These are phyloP conservation scores for Dactylorhiza incarnata DNA, from an alignment of 106 monocot species.

Conservation along the genomic window DNA sequence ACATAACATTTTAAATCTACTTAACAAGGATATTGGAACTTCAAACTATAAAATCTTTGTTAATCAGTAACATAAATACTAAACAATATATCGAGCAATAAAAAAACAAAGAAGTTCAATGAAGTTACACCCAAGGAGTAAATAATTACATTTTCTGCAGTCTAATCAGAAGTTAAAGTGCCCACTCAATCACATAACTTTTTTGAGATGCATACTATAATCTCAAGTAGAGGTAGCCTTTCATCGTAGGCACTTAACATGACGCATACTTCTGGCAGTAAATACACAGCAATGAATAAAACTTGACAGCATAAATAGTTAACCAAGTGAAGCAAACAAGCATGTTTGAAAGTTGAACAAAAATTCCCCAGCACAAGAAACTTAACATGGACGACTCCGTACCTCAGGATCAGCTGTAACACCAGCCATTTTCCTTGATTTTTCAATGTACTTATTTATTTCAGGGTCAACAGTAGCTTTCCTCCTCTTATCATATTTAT, in stretches of 20 bases:
- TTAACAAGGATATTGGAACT: too few species aligned
- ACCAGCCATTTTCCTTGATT: constrained; percentile 64
- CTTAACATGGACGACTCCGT: background rate
- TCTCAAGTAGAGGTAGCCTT: background rate
- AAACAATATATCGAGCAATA: background rate
- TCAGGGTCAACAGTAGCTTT: constrained; percentile 70
- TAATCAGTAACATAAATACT: background rate
- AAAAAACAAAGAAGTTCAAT: background rate
- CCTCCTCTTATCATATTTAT: constrained; percentile 65
- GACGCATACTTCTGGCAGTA: background rate
- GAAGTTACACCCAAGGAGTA: background rate
- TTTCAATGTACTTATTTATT: constrained; percentile 67
- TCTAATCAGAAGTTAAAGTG: background rate
- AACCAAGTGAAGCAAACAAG: background rate
- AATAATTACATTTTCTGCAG: background rate
- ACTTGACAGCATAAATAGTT: background rate
- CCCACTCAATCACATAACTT: background rate
- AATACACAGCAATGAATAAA: background rate
- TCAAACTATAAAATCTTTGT: background rate
- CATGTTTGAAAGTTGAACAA: background rate
- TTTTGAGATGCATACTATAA: background rate
- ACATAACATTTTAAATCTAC: too few species aligned
- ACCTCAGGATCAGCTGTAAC: constrained; percentile 59
- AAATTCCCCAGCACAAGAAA: background rate
- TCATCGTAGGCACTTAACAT: background rate